Base-by-base conservation (phyloP, 2,329 filamentous ascomycete genomes). In the Fusarium circinatum region DNA sequence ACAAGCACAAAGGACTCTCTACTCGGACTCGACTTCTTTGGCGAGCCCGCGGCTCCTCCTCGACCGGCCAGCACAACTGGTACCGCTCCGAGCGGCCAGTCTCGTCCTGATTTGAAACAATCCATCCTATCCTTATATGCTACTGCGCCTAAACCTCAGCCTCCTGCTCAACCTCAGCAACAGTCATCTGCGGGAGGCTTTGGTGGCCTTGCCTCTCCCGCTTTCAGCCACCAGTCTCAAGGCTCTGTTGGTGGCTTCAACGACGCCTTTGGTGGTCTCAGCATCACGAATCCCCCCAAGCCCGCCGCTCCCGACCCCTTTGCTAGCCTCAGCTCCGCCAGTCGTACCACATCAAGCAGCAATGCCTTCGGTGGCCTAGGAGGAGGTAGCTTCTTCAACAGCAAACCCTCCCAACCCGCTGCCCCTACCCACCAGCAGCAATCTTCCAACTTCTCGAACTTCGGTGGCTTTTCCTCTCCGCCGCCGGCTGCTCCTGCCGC, bases 71-170 rank as follows among this genome's bases (percentile, higher is more conserved):
- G 94, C 83, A 94, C 94, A 26, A 89, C 92, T 9, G 90, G 92
- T 24, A 89, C 91, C 18, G 84, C 88, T 10, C 81, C 87, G 7
- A 86, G 86, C 24, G 88, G 88, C 18, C 91, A 93, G 76, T 97
- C 95, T 51, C 89, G 96, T 70, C 95, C 96, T 6, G 96, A 99
- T 80, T 86, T 99, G 68, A 99, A 99, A 84, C 96, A 98, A 83
- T 98, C 96, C 6, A 99, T 99, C 69, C 85, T 99, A 55, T 99
- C 96, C 13, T 88, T 99, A 22, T 99, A 99, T 80, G 94, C 95
- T 17, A 93, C 94, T 13, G 90, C 90, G 10, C 93, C 95, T 4
- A 93, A 94, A 79, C 91, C 94, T n/a, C 92, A 93, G 76, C 86
- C 90, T 32, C 85, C 83, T 62, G 83, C 82, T 15, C 83, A 87